Evolutionary conservation across 441 rosid genomes (phyloP).

Genomic region (Gossypium schwendimanii): DNA sequence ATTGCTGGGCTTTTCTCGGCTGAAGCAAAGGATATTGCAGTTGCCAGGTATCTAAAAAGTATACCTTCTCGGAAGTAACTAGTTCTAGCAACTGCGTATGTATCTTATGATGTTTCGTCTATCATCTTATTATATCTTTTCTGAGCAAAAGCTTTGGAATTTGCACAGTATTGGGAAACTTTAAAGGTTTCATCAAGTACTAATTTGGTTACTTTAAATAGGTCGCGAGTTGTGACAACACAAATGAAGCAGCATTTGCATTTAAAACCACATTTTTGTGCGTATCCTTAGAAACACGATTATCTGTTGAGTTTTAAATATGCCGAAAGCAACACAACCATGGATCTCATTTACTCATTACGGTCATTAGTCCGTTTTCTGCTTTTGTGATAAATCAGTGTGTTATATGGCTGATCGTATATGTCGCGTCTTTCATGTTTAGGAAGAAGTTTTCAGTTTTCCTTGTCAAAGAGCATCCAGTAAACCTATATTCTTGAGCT

Average conservation of each 20-base stretch:
- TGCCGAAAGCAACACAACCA: background rate
- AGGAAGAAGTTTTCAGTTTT: background rate
- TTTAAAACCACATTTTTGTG: background rate
- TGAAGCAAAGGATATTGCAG: slow-evolving; percentile 92
- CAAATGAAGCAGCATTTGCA: background rate
- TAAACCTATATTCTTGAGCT: background rate
- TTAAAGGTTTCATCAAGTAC: background rate
- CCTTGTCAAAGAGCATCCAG: background rate
- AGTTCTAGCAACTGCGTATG: background rate
- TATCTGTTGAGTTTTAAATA: background rate
- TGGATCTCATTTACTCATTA: background rate
- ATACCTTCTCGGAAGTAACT: background rate
- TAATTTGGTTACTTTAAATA: background rate
- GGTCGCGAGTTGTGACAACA: background rate
- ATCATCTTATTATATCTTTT: background rate
- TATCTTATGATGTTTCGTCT: slow-evolving; percentile 10
- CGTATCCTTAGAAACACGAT: background rate
- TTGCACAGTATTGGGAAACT: background rate
- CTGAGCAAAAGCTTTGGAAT: background rate
- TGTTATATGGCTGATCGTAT: background rate
- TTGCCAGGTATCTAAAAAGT: slow-evolving; percentile 55
- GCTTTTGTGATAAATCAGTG: background rate
- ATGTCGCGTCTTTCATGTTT: background rate
- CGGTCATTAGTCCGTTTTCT: background rate
- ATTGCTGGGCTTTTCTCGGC: slow-evolving; percentile 83